A percentile compares a stretch with the other conserved stretches of the same genome.
These are phyloP conservation scores for Persicaria tinctoria DNA, from an alignment of 148 eudicot genomes.

Conservation along the genomic window DNA sequence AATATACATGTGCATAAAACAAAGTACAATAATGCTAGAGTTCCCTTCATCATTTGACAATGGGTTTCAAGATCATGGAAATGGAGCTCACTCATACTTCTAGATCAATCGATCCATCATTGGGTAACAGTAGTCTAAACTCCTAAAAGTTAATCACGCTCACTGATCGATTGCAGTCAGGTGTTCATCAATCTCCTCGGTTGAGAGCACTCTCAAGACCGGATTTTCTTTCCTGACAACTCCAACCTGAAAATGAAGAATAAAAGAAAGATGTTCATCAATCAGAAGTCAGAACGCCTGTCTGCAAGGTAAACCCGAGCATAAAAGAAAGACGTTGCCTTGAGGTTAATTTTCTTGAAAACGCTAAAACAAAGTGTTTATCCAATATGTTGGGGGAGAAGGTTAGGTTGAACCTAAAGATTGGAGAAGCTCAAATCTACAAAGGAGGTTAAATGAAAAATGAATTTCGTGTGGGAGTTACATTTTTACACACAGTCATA, in stretches of 20 bases:
- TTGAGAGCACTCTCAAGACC: slow-evolving; percentile 63
- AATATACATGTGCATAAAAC: background rate
- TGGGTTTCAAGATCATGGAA: background rate
- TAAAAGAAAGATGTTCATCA: too few species aligned
- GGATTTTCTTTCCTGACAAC: slow-evolving; percentile 78
- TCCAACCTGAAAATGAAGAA: slow-evolving; percentile 58
- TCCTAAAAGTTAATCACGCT: slow-evolving; percentile 53
- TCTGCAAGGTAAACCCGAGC: too few species aligned
- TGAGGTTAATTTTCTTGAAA: too few species aligned
- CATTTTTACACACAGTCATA: too few species aligned
- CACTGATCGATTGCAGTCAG: slow-evolving; percentile 77
- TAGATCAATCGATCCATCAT: background rate
- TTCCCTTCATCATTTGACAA: background rate
- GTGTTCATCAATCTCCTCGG: slow-evolving; percentile 96
- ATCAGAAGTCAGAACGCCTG: too few species aligned
- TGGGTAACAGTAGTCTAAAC: background rate
- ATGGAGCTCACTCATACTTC: too few species aligned
- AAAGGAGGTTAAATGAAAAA: background rate
- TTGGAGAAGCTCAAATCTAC: background rate
- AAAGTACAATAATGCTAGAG: background rate
- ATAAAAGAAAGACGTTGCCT: too few species aligned
- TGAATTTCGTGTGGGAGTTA: background rate
- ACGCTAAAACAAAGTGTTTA: background rate
- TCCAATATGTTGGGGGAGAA: background rate
- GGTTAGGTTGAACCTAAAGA: too few species aligned